These are phyloP conservation scores for Sclerotinia sclerotiorum DNA, from an alignment of 2,329 filamentous ascomycete genomes.

Conservation along the genomic window DNA sequence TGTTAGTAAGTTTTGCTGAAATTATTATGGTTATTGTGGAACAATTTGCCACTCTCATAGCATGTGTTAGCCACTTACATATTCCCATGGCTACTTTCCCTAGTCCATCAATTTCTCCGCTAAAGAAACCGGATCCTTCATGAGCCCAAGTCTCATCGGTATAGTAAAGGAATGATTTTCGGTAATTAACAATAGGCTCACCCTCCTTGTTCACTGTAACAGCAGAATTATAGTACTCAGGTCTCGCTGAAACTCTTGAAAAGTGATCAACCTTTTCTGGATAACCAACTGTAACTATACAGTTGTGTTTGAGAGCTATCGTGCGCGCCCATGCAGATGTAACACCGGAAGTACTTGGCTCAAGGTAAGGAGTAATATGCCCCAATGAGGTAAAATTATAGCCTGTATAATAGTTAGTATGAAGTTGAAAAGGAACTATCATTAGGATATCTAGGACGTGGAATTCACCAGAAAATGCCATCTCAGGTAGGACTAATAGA, in stretches of 20 bases:
- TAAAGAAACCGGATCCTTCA: constrained; percentile 55
- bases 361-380: constrained; percentile 68
- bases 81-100: constrained; percentile 59
- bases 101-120: constrained; percentile 47
- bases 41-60: constrained; percentile 23
- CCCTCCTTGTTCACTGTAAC: constrained; percentile 59
- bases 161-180: constrained; percentile 59
- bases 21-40: not conserved
- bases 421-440: not conserved
- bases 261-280: constrained; percentile 64
- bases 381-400: constrained; percentile 74
- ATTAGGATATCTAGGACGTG: not conserved
- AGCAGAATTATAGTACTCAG: constrained; percentile 56
- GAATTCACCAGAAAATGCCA: constrained; percentile 67
- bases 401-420: constrained; percentile 40
- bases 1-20: not conserved
- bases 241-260: constrained; percentile 49
- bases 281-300: constrained; percentile 70
- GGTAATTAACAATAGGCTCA: constrained; percentile 60
- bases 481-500: constrained; percentile 71
- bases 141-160: constrained; percentile 63
- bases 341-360: constrained; percentile 64
- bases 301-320: constrained; percentile 64
- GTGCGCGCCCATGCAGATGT: constrained; percentile 70
- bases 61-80: constrained; percentile 45